Evolutionary conservation across 352 stramenopile species (phyloP).

Genomic region (Blastocystis sp.): DNA sequence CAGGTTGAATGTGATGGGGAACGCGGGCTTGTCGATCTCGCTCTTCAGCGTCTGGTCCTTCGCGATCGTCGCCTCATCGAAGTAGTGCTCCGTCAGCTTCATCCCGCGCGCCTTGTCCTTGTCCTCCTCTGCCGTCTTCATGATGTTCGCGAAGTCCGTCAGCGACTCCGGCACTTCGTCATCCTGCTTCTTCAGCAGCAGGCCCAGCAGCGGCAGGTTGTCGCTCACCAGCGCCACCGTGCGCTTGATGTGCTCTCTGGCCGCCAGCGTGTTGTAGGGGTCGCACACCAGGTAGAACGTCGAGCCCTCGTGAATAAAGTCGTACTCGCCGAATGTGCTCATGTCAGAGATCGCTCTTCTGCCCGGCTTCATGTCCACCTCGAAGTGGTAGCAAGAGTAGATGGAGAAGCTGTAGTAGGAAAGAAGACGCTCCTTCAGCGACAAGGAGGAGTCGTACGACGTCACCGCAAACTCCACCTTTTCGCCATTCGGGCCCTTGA

Average conservation of each 20-base stretch:
- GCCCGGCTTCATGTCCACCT: constrained; percentile 21
- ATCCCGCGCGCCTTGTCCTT: neutral
- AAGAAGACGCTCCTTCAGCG: neutral
- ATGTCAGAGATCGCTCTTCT: neutral
- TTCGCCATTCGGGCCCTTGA: constrained; percentile 40
- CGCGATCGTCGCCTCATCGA: constrained; percentile 22
- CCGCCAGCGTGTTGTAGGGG: constrained; percentile 31
- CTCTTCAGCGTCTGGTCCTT: constrained; percentile 47
- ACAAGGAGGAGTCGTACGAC: constrained; percentile 11
- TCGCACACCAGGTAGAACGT: constrained; percentile 47
- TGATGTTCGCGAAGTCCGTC: constrained; percentile 1
- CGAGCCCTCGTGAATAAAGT: constrained; percentile 23
- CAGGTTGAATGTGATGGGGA: constrained; percentile 37
- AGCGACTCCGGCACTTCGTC: constrained; percentile 22
- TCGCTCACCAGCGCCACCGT: constrained; percentile 22
- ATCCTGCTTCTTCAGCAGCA: constrained; percentile 45
- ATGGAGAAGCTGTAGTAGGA: constrained; percentile 24
- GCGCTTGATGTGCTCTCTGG: constrained; percentile 42
- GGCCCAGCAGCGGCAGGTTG: constrained; percentile 29
- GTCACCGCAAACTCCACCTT: neutral
- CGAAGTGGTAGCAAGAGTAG: constrained; percentile 47
- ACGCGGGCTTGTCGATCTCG: constrained; percentile 23
- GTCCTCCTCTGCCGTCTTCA: neutral
- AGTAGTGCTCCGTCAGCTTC: constrained; percentile 37
- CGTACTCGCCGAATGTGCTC: neutral